phyloP scores from a whole-genome alignment of 1,284 basidiomycete species.

The Leccinum fallax region DNA sequence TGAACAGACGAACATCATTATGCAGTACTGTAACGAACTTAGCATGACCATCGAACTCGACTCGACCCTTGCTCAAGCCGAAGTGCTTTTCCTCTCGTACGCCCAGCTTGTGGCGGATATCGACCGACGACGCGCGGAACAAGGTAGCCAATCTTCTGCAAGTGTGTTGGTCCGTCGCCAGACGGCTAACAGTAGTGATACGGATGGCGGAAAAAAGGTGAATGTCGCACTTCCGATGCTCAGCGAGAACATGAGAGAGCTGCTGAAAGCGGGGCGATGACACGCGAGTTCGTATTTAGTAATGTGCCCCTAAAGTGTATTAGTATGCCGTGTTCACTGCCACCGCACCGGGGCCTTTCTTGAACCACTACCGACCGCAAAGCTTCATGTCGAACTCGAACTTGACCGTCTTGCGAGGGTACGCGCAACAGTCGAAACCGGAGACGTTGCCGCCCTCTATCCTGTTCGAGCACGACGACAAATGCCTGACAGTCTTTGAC shows the following conservation, averaged over 20 bases:
- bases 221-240: conserved; percentile 44
- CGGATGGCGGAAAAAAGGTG: conserved; percentile 14
- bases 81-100: conserved; percentile 89
- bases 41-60: conserved; percentile 94
- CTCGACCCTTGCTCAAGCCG: conserved; percentile 88
- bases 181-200: conserved; percentile 8
- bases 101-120: conserved; percentile 86
- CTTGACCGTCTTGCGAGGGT: conserved; percentile 60
- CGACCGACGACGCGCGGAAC: conserved; percentile 71
- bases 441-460: conserved; percentile 58
- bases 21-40: conserved; percentile 87
- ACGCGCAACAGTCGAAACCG: conserved; percentile 57
- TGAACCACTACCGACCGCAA: not conserved
- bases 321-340: conserved; percentile 4
- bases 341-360: not conserved
- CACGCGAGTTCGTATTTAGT: not conserved
- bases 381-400: conserved; percentile 38
- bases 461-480: conserved; percentile 61
- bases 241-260: conserved; percentile 58
- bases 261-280: conserved; percentile 48
- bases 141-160: conserved; percentile 18
- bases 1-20: conserved; percentile 5
- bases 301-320: conserved; percentile 19
- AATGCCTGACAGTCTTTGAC: conserved; percentile 80
- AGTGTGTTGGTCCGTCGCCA: conserved; percentile 34